Conservation (phyloP, 768 basidiomycete species). For the Termitomyces sp. region DNA sequence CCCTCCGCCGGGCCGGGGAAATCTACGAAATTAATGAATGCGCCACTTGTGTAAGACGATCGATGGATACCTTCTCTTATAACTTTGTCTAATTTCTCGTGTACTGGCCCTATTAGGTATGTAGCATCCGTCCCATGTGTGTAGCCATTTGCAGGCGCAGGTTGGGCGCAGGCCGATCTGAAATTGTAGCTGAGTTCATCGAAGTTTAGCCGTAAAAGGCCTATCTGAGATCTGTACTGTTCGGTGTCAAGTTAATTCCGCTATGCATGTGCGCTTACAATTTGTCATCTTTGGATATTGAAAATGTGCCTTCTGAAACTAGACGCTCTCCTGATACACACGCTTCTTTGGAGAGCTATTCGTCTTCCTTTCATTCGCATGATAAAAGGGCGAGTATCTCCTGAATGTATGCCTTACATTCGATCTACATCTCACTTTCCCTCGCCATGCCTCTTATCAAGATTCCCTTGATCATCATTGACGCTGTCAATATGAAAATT, state of each 20-base stretch:
- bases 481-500: conserved; percentile 30
- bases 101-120: too few relatives aligned
- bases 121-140: neutral
- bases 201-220: neutral
- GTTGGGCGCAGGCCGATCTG: neutral
- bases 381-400: neutral
- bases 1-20: too few relatives aligned
- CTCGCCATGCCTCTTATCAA: conserved; percentile 22
- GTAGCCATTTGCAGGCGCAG: neutral
- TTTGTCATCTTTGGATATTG: neutral
- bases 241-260: conserved; percentile 12
- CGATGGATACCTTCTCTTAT: neutral
- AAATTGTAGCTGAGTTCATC: conserved; percentile 1
- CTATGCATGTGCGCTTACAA: conserved; percentile 8
- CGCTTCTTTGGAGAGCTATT: conserved; percentile 1
- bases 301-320: neutral
- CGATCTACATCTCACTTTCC: neutral
- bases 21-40: neutral
- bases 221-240: conserved; percentile 12
- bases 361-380: neutral
- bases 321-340: conserved; percentile 1
- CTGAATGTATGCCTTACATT: neutral
- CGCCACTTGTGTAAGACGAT: neutral
- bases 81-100: neutral
- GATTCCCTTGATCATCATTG: conserved; percentile 27